These are phyloP conservation scores for Thielaviopsis punctulata DNA, from an alignment of 2,329 filamentous ascomycete genomes.

Conservation along the genomic window DNA sequence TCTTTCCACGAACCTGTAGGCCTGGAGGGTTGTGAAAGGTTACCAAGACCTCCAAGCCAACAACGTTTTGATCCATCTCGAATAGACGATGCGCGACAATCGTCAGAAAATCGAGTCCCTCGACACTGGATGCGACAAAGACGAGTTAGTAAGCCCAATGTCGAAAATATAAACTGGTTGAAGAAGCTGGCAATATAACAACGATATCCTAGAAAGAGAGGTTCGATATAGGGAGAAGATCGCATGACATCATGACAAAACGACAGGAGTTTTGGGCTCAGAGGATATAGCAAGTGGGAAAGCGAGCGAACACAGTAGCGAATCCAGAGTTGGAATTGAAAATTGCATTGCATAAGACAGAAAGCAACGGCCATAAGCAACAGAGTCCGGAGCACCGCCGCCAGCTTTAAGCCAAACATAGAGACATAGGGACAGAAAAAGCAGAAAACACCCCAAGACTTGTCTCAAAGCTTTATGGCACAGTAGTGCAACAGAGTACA, in stretches of 20 bases:
- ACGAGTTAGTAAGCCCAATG: background rate
- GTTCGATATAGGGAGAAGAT: constrained; percentile 1
- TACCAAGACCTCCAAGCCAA: constrained; percentile 60
- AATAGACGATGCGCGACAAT: background rate
- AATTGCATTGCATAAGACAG: background rate
- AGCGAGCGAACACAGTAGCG: background rate
- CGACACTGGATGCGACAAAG: background rate
- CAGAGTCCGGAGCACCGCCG: background rate
- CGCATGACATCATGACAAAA: constrained; percentile 1
- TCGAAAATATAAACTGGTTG: background rate
- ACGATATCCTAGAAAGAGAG: background rate
- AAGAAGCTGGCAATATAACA: background rate
- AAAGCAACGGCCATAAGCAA: background rate
- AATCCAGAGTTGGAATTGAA: background rate
- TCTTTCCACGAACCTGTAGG: constrained; percentile 49
- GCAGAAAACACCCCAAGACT: too few species aligned
- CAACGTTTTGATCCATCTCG: constrained; percentile 35
- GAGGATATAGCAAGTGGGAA: background rate
- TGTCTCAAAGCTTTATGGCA: background rate
- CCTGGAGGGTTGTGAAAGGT: constrained; percentile 49
- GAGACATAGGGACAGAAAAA: background rate
- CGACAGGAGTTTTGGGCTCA: background rate
- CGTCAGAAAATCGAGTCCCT: background rate
- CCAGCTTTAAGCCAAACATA: background rate
- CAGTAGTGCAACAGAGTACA: background rate